A percentile compares a stretch with the other conserved stretches of the same genome.
These are phyloP conservation scores for Exophiala spinifera DNA, from an alignment of 2,329 filamentous ascomycete genomes.

Conservation along the genomic window DNA sequence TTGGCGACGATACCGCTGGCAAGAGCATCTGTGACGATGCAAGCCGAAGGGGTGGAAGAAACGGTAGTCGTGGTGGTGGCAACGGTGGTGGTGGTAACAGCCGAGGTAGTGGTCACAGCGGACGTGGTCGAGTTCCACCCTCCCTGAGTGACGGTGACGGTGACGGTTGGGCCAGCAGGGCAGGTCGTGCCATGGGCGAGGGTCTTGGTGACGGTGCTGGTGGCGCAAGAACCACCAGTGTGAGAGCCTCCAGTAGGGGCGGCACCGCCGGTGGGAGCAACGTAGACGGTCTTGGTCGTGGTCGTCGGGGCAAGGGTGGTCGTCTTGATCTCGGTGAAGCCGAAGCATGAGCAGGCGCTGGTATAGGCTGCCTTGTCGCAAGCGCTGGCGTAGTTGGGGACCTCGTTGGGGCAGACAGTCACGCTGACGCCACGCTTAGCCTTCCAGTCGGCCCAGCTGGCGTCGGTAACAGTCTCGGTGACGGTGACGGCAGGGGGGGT, in stretches of 20 bases:
- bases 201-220: constrained; percentile 11
- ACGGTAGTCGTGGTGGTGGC: constrained; percentile 1
- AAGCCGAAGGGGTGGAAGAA: constrained; percentile 3
- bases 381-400: constrained; percentile 29
- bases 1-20: constrained; percentile 21
- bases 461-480: constrained; percentile 16
- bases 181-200: neutral
- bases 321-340: constrained; percentile 25
- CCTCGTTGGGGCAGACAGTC: constrained; percentile 28
- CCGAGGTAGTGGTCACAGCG: neutral
- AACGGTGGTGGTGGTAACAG: too few relatives aligned
- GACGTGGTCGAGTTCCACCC: neutral
- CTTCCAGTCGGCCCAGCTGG: constrained; percentile 3
- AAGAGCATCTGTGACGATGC: constrained; percentile 20
- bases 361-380: constrained; percentile 25
- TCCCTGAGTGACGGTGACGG: constrained; percentile 8
- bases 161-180: neutral
- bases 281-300: constrained; percentile 29
- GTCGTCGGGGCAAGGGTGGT: constrained; percentile 27
- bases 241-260: constrained; percentile 10
- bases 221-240: neutral
- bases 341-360: constrained; percentile 26
- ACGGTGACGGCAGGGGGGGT: constrained; percentile 18
- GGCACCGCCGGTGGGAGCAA: constrained; percentile 19
- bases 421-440: constrained; percentile 22